Base-by-base conservation (phyloP, 495 filamentous ascomycete species). In the Daldinia loculata region DNA sequence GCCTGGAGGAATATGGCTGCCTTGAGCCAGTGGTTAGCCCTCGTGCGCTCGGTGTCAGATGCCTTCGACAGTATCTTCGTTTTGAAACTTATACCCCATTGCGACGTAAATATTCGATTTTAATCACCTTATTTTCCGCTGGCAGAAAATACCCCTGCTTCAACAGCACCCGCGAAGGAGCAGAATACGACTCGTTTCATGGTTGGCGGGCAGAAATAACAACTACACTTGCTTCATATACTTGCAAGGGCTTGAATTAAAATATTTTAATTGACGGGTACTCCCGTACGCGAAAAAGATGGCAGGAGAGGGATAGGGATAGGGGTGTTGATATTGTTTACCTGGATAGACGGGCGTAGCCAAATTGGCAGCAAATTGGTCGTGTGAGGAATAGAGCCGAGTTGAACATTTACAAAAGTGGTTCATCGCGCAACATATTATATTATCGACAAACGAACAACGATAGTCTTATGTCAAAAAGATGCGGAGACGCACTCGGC, bases 21-120 rank as follows among this genome's bases (percentile, higher is more conserved):
- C 74, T 74, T 39, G 75, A 85, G 75, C 75, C 70, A 63, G 73
- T 75, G 67, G 68, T 67, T 22, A 39, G 26, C 22, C 51, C 64
- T 72, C 68, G 66, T 70, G 75, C 17, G 68, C 75, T 77, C 75
- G 75, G 75, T 69, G 17, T 52, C 27, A 38, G n/a, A 15, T 50
- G 22, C 39, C 61, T 50, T 53, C 32, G 62, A 34, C 39, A 53
- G 53, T 63, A 52, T 74, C 51, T 72, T 77, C 72, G 38, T 59
- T 76, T 76, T 69, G 70, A 61, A 72, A 51, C 63, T 72, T 76
- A 77, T 77, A 74, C 75, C 74, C 72, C 63, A 63, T 66, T 67
- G 56, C 57, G 50, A 66, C 61, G 69, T 74, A 71, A 70, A 76
- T 77, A 77, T 41, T 63, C 58, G 50, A 55, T 62, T 71, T 70